Conservation (phyloP, 495 filamentous ascomycete genomes). For the Penicillium riverlandense region DNA sequence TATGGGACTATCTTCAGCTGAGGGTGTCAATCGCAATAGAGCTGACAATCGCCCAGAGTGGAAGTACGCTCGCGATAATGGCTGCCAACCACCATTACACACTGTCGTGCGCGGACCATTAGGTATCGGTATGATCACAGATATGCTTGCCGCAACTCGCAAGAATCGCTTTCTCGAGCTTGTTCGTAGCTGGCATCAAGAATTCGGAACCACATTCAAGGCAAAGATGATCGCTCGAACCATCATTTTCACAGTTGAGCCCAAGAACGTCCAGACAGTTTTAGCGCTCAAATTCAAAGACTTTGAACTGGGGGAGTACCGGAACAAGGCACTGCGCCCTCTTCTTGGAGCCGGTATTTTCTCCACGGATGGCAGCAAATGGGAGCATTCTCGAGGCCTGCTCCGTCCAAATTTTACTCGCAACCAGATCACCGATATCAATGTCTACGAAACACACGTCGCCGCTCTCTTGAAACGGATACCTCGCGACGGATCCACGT, state of each 20-base stretch:
- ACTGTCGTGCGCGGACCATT: conserved; percentile 1
- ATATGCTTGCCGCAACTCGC: background rate
- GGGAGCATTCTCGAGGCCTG: conserved; percentile 49
- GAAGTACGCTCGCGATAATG: conserved; percentile 5
- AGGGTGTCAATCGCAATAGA: background rate
- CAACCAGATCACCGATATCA: conserved; percentile 43
- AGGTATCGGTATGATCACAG: background rate
- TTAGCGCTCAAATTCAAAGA: conserved; percentile 50
- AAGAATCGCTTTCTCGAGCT: conserved; percentile 2
- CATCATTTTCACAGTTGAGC: conserved; percentile 40
- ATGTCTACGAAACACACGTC: conserved; percentile 45
- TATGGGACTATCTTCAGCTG: background rate
- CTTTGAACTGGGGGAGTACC: conserved; percentile 33
- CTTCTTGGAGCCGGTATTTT: conserved; percentile 44
- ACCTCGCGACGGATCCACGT: conserved; percentile 22
- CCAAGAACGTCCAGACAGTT: conserved; percentile 47
- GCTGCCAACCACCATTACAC: background rate
- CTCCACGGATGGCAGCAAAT: conserved; percentile 40
- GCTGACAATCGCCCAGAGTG: background rate
- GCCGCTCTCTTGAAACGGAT: conserved; percentile 33
- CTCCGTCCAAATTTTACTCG: conserved; percentile 50
- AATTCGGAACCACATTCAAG: too few species aligned
- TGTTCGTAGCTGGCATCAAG: conserved; percentile 4
- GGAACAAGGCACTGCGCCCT: conserved; percentile 26
- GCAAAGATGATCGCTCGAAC: conserved; percentile 11